phyloP scores from a whole-genome alignment of 805 yeast species.

The Sungouiella thailandica region DNA sequence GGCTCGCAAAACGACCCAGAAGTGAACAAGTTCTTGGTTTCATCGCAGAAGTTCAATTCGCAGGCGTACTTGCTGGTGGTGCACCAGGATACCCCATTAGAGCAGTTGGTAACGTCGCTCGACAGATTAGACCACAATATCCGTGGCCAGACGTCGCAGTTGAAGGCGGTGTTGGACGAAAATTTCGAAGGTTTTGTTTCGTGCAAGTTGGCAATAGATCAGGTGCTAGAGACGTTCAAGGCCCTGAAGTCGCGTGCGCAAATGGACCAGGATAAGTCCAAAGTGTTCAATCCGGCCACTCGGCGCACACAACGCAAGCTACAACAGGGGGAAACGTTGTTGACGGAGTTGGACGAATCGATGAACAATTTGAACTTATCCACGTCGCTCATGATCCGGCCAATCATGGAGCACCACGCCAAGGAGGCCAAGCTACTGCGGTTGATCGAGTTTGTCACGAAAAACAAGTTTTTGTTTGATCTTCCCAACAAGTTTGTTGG shows the following conservation, averaged over 20 bases:
- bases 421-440: slow-evolving; percentile 29
- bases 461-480: slow-evolving; percentile 31
- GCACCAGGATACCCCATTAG: slow-evolving; percentile 34
- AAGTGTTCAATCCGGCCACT: slow-evolving; percentile 34
- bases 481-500: slow-evolving; percentile 29
- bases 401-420: slow-evolving; percentile 34
- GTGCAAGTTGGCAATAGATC: slow-evolving; percentile 37
- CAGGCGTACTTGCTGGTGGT: slow-evolving; percentile 32
- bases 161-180: slow-evolving; percentile 32
- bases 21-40: slow-evolving; percentile 27
- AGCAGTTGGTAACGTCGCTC: slow-evolving; percentile 26
- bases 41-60: slow-evolving; percentile 33
- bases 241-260: slow-evolving; percentile 31
- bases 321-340: slow-evolving; percentile 20
- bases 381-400: slow-evolving; percentile 35
- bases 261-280: slow-evolving; percentile 27
- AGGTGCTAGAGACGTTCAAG: slow-evolving; percentile 30
- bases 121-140: slow-evolving; percentile 30
- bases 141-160: slow-evolving; percentile 29
- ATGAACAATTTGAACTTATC: slow-evolving; percentile 34
- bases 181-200: slow-evolving; percentile 32
- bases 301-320: slow-evolving; percentile 11
- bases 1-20: slow-evolving; percentile 26
- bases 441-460: slow-evolving; percentile 31
- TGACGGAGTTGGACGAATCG: slow-evolving; percentile 33